Base-by-base conservation (phyloP, 2,329 filamentous ascomycete species). In the Fusarium sp. region DNA sequence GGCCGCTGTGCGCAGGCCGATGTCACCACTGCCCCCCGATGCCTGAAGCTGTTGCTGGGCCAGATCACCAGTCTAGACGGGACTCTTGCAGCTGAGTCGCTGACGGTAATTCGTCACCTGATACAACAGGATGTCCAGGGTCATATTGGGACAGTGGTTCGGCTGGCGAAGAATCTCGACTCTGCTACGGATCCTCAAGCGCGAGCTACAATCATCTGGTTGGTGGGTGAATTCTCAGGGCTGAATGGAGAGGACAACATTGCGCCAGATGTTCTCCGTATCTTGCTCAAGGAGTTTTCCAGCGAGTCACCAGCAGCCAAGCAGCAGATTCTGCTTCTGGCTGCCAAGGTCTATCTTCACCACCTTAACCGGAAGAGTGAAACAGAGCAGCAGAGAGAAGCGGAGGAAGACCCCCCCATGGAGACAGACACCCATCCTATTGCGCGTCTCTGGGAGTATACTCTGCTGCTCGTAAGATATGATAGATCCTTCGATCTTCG, bases 331-430 rank as follows among this genome's bases (percentile, higher is more conserved):
- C 88, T 99, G 18, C 87, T 99, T 1, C 88, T 99, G 4, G 97
- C 94, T 8, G 96, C 97, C n/a, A 98, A 98, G 80, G 95, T 98
- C 2, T 98, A 98, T 80, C 88, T 98, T 18, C 95, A 98, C 78
- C 91, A 97, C 80, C 83, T 98, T 43, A 95, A 95, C 79, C 88
- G 90, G 69, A 87, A 90, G 79, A 85, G 86, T 73, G 84, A 89
- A 76, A 71, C 75, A 9, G 81, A 82, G 41, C 81, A 82, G 59
- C 82, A 83, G 27, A 78, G 81, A 6, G 79, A 80, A 9, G 77
- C 80, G 9, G 83, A 82, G 10, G 79, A 82, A 6, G 78, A 82
- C 56, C 50, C 77, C 1, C 72, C 78, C 0, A 67, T 81, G 22
- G 83, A 84, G 13, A 71, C 80, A 1, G 79, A 84, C 58, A 74